Evolutionary conservation across 306 rosid species (phyloP).

Genomic region (Vachellia pachyceras): DNA sequence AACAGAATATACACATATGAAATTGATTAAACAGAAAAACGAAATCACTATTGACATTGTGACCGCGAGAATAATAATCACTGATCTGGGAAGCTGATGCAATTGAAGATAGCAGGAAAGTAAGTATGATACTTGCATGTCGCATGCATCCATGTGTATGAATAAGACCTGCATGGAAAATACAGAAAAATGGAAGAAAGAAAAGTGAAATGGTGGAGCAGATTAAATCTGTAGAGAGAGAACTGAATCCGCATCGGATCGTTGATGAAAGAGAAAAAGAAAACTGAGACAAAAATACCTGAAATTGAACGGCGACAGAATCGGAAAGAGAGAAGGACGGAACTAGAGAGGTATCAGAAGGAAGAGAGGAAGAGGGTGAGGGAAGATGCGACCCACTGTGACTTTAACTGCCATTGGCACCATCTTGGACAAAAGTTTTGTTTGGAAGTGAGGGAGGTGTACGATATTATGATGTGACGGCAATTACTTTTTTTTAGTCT

Average conservation of each 20-base stretch:
- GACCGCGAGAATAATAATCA: conserved; percentile 14
- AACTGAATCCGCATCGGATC: not conserved
- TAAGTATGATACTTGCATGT: conserved; percentile 39
- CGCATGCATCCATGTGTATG: conserved; percentile 46
- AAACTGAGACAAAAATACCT: conserved; percentile 32
- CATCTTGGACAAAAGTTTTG: conserved; percentile 22
- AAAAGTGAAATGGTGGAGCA: not conserved
- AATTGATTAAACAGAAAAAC: not conserved
- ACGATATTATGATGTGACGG: no score
- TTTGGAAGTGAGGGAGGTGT: conserved; percentile 9
- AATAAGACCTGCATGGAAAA: conserved; percentile 5
- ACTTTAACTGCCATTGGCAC: conserved; percentile 45
- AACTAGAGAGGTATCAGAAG: not conserved
- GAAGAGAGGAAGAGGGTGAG: not conserved
- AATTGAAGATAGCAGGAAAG: not conserved
- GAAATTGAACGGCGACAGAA: conserved; percentile 7
- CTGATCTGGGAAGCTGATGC: conserved; percentile 7
- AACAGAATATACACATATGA: no score
- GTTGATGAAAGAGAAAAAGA: not conserved
- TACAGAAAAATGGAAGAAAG: conserved; percentile 16
- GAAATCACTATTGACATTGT: not conserved
- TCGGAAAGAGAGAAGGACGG: conserved; percentile 15
- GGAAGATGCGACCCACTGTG: conserved; percentile 5
- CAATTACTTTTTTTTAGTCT: no score
- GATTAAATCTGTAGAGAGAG: not conserved